A percentile compares a stretch with the other conserved stretches of the same genome.
Conservation (phyloP, 768 basidiomycete species). For the Pilatotrama ljubarskyi region DNA sequence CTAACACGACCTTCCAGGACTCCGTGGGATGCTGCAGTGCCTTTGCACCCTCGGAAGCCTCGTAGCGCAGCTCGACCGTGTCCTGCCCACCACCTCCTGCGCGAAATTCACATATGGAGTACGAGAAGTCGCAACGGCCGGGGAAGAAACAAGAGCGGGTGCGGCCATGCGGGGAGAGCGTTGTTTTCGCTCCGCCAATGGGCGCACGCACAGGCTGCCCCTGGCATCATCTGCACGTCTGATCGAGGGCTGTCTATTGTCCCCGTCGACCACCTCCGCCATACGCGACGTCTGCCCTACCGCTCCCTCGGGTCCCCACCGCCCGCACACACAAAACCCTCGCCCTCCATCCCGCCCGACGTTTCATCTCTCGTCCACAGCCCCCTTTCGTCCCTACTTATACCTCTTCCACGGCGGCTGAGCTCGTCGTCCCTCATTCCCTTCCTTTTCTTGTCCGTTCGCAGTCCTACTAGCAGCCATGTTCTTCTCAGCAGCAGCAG, state of each 20-base stretch:
- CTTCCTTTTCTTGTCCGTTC: constrained; percentile 30
- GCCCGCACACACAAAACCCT: constrained; percentile 13
- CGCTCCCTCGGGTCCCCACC: constrained; percentile 10
- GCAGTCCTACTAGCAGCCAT: constrained; percentile 12
- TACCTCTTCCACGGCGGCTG: constrained; percentile 31
- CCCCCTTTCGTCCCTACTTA: constrained; percentile 25
- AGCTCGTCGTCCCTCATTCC: constrained; percentile 42
- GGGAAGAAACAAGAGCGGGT: background rate
- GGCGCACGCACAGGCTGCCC: background rate
- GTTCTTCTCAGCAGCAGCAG: constrained; percentile 13
- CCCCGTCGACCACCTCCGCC: background rate
- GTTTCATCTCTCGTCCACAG: constrained; percentile 22
- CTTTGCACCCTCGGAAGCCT: no score
- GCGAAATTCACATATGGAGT: background rate
- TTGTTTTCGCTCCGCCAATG: constrained; percentile 17
- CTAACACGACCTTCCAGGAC: background rate
- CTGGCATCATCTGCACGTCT: background rate
- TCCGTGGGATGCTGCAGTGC: background rate
- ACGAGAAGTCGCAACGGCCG: background rate
- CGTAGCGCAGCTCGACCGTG: background rate
- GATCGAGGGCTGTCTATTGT: constrained; percentile 9
- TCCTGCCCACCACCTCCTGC: background rate
- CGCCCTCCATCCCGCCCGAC: constrained; percentile 3
- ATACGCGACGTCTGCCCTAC: background rate
- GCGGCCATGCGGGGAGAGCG: background rate